Evolutionary conservation across 1,284 basidiomycete species (phyloP).

Genomic region (Thelephora terrestris): DNA sequence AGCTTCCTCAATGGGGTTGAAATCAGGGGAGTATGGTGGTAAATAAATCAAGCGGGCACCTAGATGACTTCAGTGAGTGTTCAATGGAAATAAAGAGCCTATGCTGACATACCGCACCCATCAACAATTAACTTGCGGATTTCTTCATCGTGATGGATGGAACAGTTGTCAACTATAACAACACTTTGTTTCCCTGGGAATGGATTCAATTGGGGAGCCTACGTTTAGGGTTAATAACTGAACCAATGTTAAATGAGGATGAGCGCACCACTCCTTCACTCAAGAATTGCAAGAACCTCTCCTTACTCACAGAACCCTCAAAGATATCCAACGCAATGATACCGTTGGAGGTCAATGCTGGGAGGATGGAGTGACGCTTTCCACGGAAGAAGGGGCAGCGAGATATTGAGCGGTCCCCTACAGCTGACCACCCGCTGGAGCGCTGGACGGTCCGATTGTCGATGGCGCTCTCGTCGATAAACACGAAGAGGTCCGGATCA

Average conservation of each 20-base stretch:
- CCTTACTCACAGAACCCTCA: no score
- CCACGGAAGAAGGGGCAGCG: slow-evolving; percentile 3
- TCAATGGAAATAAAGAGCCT: background rate
- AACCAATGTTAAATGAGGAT: no score
- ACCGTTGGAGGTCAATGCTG: no score
- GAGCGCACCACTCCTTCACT: no score
- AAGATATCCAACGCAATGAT: no score
- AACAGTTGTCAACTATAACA: slow-evolving; percentile 7
- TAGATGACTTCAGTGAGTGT: slow-evolving; percentile 3
- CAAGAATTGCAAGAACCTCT: no score
- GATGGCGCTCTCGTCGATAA: slow-evolving; percentile 2
- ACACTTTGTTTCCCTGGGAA: slow-evolving; percentile 5
- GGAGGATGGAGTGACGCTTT: no score
- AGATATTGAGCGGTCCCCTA: background rate
- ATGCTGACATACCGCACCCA: slow-evolving; percentile 7
- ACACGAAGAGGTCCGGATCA: slow-evolving; percentile 1
- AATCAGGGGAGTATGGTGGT: slow-evolving; percentile 18
- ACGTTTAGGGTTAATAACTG: no score
- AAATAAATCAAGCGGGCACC: slow-evolving; percentile 16
- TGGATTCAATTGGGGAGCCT: no score
- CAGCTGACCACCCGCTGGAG: slow-evolving; percentile 1
- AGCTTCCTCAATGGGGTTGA: slow-evolving; percentile 18
- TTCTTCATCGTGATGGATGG: slow-evolving; percentile 7
- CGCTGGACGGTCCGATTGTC: slow-evolving; percentile 3
- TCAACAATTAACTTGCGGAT: slow-evolving; percentile 3